Conservation (phyloP, 768 basidiomycete genomes). For the Filobasidium wieringae region DNA sequence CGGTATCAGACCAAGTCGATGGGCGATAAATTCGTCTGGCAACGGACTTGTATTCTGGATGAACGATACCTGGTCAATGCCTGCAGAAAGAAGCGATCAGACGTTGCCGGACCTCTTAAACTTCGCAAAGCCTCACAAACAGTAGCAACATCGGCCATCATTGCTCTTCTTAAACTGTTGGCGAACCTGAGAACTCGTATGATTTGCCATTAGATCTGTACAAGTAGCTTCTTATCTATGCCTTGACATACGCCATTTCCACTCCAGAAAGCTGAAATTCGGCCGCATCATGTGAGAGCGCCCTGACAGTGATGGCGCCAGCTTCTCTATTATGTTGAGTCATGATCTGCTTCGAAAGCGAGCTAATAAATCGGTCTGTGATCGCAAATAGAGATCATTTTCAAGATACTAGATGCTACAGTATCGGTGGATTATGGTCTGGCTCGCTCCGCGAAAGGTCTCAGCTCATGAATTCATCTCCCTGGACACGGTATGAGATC, state of each 20-base stretch:
- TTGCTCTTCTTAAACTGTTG: constrained; percentile 81
- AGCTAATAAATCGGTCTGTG: no score
- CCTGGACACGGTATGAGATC: no score
- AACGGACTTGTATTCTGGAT: constrained; percentile 81
- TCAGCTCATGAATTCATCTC: no score
- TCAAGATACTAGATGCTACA: no score
- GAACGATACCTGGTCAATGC: constrained; percentile 94
- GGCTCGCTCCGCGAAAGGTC: no score
- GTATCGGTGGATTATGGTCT: no score
- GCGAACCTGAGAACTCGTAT: constrained; percentile 54
- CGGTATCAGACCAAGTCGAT: constrained; percentile 88
- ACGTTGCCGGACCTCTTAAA: not conserved
- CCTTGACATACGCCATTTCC: constrained; percentile 66
- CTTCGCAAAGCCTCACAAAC: constrained; percentile 53
- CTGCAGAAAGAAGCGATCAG: constrained; percentile 41
- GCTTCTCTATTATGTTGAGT: not conserved
- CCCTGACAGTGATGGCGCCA: constrained; percentile 15
- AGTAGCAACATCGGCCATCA: constrained; percentile 95
- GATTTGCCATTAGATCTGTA: constrained; percentile 14
- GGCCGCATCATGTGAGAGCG: constrained; percentile 65
- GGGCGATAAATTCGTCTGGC: constrained; percentile 94
- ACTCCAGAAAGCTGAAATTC: constrained; percentile 93
- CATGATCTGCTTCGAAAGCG: no score
- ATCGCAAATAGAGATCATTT: no score
- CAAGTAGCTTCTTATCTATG: not conserved